Base-by-base conservation (phyloP, 345 rosid species). In the Eucalyptus marginata region DNA sequence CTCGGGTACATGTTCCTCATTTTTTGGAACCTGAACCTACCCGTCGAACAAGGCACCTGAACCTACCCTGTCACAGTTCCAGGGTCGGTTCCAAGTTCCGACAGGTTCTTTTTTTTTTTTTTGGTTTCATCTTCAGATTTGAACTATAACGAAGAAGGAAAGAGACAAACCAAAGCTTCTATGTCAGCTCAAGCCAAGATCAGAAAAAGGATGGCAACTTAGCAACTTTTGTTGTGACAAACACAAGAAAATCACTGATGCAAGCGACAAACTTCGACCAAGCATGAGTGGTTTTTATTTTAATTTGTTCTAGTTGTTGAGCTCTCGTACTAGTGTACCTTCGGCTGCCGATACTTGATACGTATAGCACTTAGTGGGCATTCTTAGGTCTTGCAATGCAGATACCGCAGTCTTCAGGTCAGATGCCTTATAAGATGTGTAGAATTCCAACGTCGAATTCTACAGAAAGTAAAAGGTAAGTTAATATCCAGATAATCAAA, bases 391-490 rank as follows among this genome's bases (percentile, higher is more conserved):
- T 93, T 94, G 98, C 86, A 96, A 86, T 24, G 96, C 95, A 43
- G 91, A 85, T 29, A 94, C 96, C 3, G 95, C 83, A 43, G 87
- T 86, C 91, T 95, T 95, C 44, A 97, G 93, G 87, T 96, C 96
- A 0, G 94, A 93, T 9, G 95, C 94, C 92, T 90, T 95, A 93
- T 95, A 97, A 52, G 93, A 90, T 47, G 97, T 94, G 90, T 96
- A 95, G 90, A 94, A 93, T 90, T 96, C 98, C 27, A 96, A 93
- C 22, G 99, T 96, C 36, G 93, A 90, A 93, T 93, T 96, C 99
- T 96, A 94, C 29, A 29, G 88, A 59, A 87, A 29, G 27, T 9
- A 33, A 44, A 16, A 88, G 44, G 9, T 8, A 51, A 29, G 68
- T 90, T 62, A 91, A 90, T 22, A 80, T 59, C 86, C n/a, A 40